A percentile compares a stretch with the other conserved stretches of the same genome.
Conservation (phyloP, 1,139 yeast species). For the Yamadazyma kanchanaburiensis region DNA sequence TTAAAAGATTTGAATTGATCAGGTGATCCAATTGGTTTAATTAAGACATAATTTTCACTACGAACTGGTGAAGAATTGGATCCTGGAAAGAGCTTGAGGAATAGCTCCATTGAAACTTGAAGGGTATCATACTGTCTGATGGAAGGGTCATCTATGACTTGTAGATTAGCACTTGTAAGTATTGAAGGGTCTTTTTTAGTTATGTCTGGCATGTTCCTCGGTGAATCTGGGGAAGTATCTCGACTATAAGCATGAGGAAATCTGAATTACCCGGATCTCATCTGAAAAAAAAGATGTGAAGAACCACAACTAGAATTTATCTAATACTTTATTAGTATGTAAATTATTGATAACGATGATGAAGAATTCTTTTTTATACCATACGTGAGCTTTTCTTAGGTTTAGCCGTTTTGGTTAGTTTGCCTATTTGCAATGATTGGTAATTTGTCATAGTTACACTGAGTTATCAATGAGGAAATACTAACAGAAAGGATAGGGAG, state of each 20-base stretch:
- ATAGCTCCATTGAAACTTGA: slow-evolving; percentile 34
- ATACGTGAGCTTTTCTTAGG: slow-evolving; percentile 31
- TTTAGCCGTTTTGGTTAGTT: slow-evolving; percentile 40
- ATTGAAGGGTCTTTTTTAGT: slow-evolving; percentile 5
- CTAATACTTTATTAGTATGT: too few species aligned
- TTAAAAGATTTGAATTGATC: slow-evolving; percentile 33
- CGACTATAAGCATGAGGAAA: too few species aligned
- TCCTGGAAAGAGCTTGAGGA: slow-evolving; percentile 22
- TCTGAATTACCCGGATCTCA: too few species aligned
- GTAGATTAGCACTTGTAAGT: slow-evolving; percentile 25
- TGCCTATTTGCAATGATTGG: slow-evolving; percentile 44
- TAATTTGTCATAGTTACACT: slow-evolving; percentile 54
- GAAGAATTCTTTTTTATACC: slow-evolving; percentile 25
- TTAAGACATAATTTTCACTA: slow-evolving; percentile 21
- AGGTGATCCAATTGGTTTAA: slow-evolving; percentile 45
- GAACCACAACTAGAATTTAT: too few species aligned
- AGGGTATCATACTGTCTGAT: slow-evolving; percentile 25
- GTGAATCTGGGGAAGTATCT: too few species aligned
- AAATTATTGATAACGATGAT: slow-evolving; percentile 7
- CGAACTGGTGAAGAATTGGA: slow-evolving; percentile 4
- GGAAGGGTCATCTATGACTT: slow-evolving; percentile 30
- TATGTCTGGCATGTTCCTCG: slow-evolving; percentile 6
- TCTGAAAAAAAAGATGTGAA: too few species aligned
- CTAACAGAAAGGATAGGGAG: too few species aligned
- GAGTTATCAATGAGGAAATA: slow-evolving; percentile 17